phyloP scores from a whole-genome alignment of 768 basidiomycete genomes.

The Pleurotus cornucopiae region DNA sequence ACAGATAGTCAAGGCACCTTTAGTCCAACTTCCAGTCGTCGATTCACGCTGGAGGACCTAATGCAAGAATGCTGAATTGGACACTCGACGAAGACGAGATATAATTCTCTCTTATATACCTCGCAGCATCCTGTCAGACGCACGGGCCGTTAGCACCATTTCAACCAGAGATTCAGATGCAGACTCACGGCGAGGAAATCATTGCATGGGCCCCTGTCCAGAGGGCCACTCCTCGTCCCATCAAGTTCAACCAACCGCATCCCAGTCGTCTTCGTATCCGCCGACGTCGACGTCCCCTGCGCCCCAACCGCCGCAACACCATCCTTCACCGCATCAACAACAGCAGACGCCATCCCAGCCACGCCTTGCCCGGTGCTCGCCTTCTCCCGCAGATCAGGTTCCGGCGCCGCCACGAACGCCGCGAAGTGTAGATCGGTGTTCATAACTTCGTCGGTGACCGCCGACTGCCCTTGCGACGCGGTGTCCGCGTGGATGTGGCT shows the following conservation, averaged over 20 bases:
- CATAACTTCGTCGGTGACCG: slow-evolving; percentile 49
- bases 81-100: slow-evolving; percentile 48
- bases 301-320: slow-evolving; percentile 13
- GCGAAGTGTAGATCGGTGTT: slow-evolving; percentile 85
- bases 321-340: slow-evolving; percentile 5
- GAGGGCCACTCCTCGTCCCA: slow-evolving; percentile 70
- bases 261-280: slow-evolving; percentile 18
- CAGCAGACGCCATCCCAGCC: slow-evolving; percentile 12
- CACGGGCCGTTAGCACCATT: neutral
- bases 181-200: slow-evolving; percentile 52
- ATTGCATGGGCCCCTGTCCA: slow-evolving; percentile 68
- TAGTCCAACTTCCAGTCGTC: too few relatives aligned
- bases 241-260: slow-evolving; percentile 79
- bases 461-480: slow-evolving; percentile 66
- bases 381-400: slow-evolving; percentile 27
- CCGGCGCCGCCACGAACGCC: slow-evolving; percentile 73
- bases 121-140: slow-evolving; percentile 53
- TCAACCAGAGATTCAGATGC: neutral
- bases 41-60: slow-evolving; percentile 18
- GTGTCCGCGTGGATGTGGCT: slow-evolving; percentile 71
- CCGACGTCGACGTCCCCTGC: slow-evolving; percentile 16
- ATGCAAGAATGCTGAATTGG: slow-evolving; percentile 67
- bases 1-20: too few relatives aligned
- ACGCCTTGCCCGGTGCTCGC: slow-evolving; percentile 13
- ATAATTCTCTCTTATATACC: slow-evolving; percentile 56